These are phyloP conservation scores for Cadophora malorum DNA, from an alignment of 2,329 filamentous ascomycete genomes.

Conservation along the genomic window DNA sequence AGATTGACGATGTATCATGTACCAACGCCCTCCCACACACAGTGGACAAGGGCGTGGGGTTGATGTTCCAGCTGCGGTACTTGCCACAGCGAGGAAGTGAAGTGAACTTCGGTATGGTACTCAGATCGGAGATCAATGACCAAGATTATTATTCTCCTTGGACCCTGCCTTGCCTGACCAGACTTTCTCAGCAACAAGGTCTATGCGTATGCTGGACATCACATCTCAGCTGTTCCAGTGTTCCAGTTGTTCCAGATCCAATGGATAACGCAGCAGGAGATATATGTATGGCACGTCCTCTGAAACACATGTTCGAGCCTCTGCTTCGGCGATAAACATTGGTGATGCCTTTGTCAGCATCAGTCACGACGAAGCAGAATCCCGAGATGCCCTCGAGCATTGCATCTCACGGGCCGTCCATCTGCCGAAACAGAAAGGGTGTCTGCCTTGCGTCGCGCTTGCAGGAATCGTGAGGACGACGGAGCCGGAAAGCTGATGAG, in stretches of 20 bases:
- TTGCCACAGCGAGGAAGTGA: not conserved
- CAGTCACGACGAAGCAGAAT: conserved; percentile 2
- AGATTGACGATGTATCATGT: conserved; percentile 14
- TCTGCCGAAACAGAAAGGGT: conserved; percentile 6
- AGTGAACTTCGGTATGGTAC: conserved; percentile 6
- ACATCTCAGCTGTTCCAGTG: not conserved
- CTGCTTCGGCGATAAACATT: conserved; percentile 16
- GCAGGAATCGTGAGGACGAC: not conserved
- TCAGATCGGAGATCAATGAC: conserved; percentile 17
- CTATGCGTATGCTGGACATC: not conserved
- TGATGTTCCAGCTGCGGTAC: conserved; percentile 1
- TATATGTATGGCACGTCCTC: conserved; percentile 15
- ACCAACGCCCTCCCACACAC: not conserved
- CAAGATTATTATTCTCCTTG: conserved; percentile 9
- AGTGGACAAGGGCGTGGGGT: not conserved
- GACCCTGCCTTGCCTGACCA: not conserved
- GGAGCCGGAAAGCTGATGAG: not conserved
- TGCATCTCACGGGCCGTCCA: conserved; percentile 15
- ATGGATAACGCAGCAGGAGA: not conserved
- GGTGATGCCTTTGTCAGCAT: conserved; percentile 16
- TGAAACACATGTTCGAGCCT: conserved; percentile 10
- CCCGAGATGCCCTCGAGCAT: not conserved
- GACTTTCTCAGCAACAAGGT: not conserved
- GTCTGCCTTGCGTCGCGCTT: not conserved
- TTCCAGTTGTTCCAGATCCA: conserved; percentile 8